Base-by-base conservation (phyloP, 257 asterid species). In the Echites panduratus region DNA sequence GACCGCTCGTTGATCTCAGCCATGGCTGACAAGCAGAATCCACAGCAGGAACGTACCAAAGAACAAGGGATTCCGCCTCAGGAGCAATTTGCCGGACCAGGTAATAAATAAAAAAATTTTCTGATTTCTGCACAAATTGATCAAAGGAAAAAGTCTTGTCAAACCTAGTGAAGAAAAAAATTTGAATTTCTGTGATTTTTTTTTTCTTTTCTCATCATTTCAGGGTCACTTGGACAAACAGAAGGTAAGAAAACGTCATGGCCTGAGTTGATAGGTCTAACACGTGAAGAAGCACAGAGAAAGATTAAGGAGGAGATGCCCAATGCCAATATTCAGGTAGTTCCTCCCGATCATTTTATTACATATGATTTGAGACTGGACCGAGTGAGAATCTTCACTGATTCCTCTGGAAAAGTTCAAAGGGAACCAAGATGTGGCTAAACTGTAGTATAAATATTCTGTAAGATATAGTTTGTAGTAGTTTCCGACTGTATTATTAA, bases 201-300 rank as follows among this genome's bases (percentile, higher is more conserved):
- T n/a, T n/a, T n/a, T n/a, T n/a, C n/a, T 14, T 17, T 26, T 29
- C 10, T 45, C 13, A 11, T 45, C n/a, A n/a, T 45, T 9, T 10
- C 73, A 64, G 76, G 68, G 43, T 70, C 57, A 41, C 14, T 26
- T 48, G 74, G 44, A 13, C n/a, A 17, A 22, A 12, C 58, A 38
- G 14, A 6, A 26, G 48, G 68, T 47, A 82, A 59, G 73, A 85
- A 78, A 68, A 75, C 67, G 52, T 73, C 82, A 24, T 87, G 92
- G 92, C 90, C 90, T 3, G 90, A 85, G 64, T 38, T 87, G 81
- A 85, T 85, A 0, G 92, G 92, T 32, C 65, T 75, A 52, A 64
- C 86, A 26, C 78, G 79, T 53, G 88, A n/a, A n/a, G n/a, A 82
- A 85, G 90, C 90, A 2, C 80, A 77, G 50, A 81, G 35, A 32